Conservation (phyloP, 495 filamentous ascomycete genomes). For the Jackrogersella multiformis region DNA sequence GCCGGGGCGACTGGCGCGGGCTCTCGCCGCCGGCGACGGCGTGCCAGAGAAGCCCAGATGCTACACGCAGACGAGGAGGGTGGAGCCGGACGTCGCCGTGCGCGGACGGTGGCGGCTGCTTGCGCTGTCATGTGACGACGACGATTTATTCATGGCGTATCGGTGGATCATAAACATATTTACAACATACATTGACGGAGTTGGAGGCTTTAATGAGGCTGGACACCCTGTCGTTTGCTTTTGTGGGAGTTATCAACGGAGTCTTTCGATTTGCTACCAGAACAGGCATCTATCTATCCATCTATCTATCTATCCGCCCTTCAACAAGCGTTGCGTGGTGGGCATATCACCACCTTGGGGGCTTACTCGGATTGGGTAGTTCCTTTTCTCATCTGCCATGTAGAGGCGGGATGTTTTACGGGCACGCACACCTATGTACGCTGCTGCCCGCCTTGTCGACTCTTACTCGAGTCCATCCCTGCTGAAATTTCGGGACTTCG, state of each 20-base stretch:
- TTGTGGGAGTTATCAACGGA: slow-evolving; percentile 22
- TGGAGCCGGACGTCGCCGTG: slow-evolving; percentile 61
- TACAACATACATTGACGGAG: slow-evolving; percentile 17
- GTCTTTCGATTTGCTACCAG: slow-evolving; percentile 1
- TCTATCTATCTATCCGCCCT: too few species aligned
- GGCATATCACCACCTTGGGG: slow-evolving; percentile 2
- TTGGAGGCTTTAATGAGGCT: slow-evolving; percentile 14
- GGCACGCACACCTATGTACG: not conserved
- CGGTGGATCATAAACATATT: slow-evolving; percentile 25
- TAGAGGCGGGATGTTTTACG: not conserved
- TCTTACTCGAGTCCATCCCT: slow-evolving; percentile 10
- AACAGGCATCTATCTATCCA: not conserved
- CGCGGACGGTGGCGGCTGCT: slow-evolving; percentile 60
- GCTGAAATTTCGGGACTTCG: not conserved
- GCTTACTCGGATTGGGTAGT: not conserved
- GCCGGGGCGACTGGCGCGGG: slow-evolving; percentile 70
- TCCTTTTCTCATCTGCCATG: not conserved
- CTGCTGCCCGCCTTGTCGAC: not conserved
- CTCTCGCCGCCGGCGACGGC: slow-evolving; percentile 71
- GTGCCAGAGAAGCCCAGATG: slow-evolving; percentile 78
- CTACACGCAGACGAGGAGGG: slow-evolving; percentile 82
- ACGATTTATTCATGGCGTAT: slow-evolving; percentile 9
- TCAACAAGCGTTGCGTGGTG: not conserved
- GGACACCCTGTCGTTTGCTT: slow-evolving; percentile 9
- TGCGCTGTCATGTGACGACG: slow-evolving; percentile 65